Conservation (phyloP, 306 rosid species). For the Hippophae gyantsensis region DNA sequence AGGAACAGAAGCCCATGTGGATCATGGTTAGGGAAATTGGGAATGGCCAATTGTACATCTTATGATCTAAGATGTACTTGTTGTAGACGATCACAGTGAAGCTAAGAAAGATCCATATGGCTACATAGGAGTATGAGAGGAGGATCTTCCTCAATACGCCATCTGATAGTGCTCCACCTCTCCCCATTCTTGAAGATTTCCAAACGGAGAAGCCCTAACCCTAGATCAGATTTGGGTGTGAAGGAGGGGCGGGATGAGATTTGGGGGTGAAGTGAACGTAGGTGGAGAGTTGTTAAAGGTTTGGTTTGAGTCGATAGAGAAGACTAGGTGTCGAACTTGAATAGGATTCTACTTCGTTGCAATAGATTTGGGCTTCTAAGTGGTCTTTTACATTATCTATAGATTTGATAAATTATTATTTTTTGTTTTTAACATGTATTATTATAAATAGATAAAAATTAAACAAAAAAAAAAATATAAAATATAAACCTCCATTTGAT, state of each 20-base stretch:
- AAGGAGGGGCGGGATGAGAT: neutral
- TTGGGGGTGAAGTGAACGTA: neutral
- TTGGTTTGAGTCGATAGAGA: neutral
- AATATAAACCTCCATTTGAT: no score
- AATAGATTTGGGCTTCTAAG: no score
- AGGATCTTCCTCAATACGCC: conserved; percentile 65
- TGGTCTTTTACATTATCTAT: no score
- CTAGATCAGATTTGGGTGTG: conserved; percentile 15
- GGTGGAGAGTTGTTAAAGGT: neutral
- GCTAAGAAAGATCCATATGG: conserved; percentile 87
- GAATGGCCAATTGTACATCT: conserved; percentile 92
- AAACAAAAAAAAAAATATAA: no score
- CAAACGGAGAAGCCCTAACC: conserved; percentile 27
- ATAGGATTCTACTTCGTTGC: no score
- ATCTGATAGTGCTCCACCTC: conserved; percentile 56
- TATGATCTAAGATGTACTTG: conserved; percentile 86
- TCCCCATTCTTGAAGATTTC: conserved; percentile 31
- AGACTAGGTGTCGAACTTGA: neutral
- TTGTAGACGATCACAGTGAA: conserved; percentile 94
- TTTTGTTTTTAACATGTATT: no score
- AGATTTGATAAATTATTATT: no score
- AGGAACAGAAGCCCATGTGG: conserved; percentile 93
- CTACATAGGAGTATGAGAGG: conserved; percentile 77
- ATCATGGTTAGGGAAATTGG: conserved; percentile 97
- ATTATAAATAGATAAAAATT: no score